Evolutionary conservation across 805 yeast species (phyloP).

Genomic region (Grigorovia yakushimaensis): DNA sequence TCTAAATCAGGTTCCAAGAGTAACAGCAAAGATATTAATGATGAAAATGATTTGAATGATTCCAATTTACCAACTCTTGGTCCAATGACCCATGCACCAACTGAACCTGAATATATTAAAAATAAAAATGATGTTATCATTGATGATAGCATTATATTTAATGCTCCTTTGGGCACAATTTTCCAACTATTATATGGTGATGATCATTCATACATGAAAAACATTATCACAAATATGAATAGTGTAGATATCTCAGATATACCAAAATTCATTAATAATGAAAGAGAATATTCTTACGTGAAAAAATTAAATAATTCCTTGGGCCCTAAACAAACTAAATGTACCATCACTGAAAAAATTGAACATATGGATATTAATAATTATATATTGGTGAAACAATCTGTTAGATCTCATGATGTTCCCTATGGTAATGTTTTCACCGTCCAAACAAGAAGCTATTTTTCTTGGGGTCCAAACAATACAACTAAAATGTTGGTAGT

Average conservation of each 20-base stretch:
- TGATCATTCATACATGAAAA: constrained; percentile 39
- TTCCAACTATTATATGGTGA: constrained; percentile 54
- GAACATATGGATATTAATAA: constrained; percentile 40
- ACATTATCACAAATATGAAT: constrained; percentile 46
- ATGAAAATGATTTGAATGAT: constrained; percentile 11
- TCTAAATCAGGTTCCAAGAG: constrained; percentile 5
- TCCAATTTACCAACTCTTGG: constrained; percentile 27
- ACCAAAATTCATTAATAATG: constrained; percentile 32
- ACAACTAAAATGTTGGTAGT: constrained; percentile 45
- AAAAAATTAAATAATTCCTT: constrained; percentile 54
- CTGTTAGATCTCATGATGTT: constrained; percentile 61
- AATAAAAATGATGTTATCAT: constrained; percentile 46
- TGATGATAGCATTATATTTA: constrained; percentile 36
- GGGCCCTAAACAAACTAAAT: constrained; percentile 67
- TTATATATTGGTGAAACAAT: constrained; percentile 37
- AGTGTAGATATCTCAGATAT: constrained; percentile 49
- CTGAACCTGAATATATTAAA: constrained; percentile 35
- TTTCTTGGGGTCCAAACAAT: constrained; percentile 60
- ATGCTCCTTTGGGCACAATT: constrained; percentile 61
- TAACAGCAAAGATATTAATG: constrained; percentile 6
- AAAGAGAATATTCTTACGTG: constrained; percentile 44
- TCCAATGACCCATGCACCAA: constrained; percentile 37
- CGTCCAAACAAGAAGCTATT: constrained; percentile 48
- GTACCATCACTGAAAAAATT: constrained; percentile 48
- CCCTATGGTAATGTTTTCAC: constrained; percentile 65